Evolutionary conservation across 2,329 filamentous ascomycete species (phyloP).

Genomic region (Fusarium scirpi): DNA sequence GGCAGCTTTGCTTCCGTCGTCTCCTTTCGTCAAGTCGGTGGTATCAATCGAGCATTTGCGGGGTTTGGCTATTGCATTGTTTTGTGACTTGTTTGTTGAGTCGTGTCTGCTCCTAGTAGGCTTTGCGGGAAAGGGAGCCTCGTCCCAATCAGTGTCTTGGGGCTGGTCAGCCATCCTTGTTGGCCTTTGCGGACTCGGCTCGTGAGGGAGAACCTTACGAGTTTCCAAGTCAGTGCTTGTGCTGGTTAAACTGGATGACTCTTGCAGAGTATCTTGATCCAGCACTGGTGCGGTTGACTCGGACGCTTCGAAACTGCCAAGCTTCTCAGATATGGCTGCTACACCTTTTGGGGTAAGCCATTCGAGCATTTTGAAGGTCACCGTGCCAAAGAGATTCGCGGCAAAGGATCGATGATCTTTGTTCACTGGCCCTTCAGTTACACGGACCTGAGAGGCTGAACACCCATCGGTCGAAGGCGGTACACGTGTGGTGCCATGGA

Average conservation of each 20-base stretch:
- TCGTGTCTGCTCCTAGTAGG: constrained; percentile 20
- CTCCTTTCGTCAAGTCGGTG: constrained; percentile 39
- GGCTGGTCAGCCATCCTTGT: neutral
- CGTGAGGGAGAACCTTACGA: neutral
- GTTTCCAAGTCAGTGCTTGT: neutral
- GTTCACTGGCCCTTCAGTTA: constrained; percentile 61
- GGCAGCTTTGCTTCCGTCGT: constrained; percentile 49
- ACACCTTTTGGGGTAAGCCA: constrained; percentile 74
- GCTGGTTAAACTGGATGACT: neutral
- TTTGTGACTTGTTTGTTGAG: constrained; percentile 24
- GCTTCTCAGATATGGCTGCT: constrained; percentile 59
- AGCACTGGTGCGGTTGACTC: neutral
- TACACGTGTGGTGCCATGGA: neutral
- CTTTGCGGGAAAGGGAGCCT: constrained; percentile 8
- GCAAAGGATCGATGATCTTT: constrained; percentile 72
- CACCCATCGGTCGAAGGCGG: neutral
- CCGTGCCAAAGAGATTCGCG: constrained; percentile 73
- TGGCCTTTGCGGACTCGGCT: neutral
- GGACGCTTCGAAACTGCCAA: constrained; percentile 31
- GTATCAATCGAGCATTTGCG: constrained; percentile 51
- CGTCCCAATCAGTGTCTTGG: constrained; percentile 5
- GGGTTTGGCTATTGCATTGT: constrained; percentile 44
- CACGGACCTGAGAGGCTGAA: constrained; percentile 48
- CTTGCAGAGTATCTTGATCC: constrained; percentile 3
- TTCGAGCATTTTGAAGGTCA: constrained; percentile 76